Percentiles rank a stretch among this genome's conserved stretches.
Conservation (phyloP, 805 yeast genomes). For the Ogataea philodendri region DNA sequence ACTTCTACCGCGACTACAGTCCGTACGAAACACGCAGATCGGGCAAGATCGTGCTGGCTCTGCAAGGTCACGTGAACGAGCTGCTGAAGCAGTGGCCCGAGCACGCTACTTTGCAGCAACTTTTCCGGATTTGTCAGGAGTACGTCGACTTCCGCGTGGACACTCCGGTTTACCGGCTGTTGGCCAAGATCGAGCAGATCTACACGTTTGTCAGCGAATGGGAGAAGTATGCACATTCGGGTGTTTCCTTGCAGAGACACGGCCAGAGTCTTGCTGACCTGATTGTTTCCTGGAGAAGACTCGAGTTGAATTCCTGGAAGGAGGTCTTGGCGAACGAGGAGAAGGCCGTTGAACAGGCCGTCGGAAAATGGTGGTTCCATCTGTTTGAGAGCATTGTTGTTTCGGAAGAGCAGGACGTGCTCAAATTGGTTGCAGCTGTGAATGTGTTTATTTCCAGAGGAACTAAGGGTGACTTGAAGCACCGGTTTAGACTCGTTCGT, state of each 20-base stretch:
- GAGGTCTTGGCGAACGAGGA: slow-evolving; percentile 69
- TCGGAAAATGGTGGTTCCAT: slow-evolving; percentile 91
- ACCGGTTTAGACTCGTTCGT: slow-evolving; percentile 56
- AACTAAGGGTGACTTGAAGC: slow-evolving; percentile 67
- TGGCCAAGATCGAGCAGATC: slow-evolving; percentile 83
- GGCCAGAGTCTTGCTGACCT: slow-evolving; percentile 59
- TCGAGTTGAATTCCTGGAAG: slow-evolving; percentile 87
- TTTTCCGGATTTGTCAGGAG: slow-evolving; percentile 63
- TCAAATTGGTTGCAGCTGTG: slow-evolving; percentile 53
- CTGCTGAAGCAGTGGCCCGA: slow-evolving; percentile 84
- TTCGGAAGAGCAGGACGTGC: slow-evolving; percentile 42
- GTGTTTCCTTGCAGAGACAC: slow-evolving; percentile 59
- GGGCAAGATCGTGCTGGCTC: slow-evolving; percentile 43
- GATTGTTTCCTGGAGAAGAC: slow-evolving; percentile 86
- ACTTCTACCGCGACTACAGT: slow-evolving; percentile 67
- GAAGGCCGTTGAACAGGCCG: slow-evolving; percentile 39
- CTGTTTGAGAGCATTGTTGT: slow-evolving; percentile 76
- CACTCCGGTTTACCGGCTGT: slow-evolving; percentile 72
- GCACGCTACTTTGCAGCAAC: slow-evolving; percentile 79
- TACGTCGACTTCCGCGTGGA: slow-evolving; percentile 57
- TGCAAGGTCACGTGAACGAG: slow-evolving; percentile 44
- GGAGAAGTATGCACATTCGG: slow-evolving; percentile 86
- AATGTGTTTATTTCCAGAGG: slow-evolving; percentile 75
- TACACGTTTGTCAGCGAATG: slow-evolving; percentile 83
- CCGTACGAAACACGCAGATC: slow-evolving; percentile 62